phyloP scores from a whole-genome alignment of 2,329 filamentous ascomycete species.

The Phialophora verrucosa region DNA sequence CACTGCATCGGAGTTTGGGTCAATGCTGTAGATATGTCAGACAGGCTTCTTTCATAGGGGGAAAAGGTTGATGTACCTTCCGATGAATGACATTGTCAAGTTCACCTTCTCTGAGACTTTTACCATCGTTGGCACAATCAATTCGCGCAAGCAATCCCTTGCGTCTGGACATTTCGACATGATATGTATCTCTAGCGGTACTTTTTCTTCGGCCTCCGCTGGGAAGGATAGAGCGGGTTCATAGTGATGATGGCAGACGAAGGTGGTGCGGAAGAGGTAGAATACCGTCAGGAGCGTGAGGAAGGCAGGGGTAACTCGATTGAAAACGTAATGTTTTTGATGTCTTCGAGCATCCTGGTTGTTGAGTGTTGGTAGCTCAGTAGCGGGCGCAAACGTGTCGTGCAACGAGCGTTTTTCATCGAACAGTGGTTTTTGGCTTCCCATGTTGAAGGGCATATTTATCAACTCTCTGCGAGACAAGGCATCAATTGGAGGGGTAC shows the following conservation, averaged over 20 bases:
- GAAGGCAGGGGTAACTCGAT: constrained; percentile 32
- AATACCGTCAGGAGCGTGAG: constrained; percentile 31
- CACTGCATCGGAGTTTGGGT: constrained; percentile 78
- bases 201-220: constrained; percentile 42
- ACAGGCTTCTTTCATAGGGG: constrained; percentile 17
- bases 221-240: constrained; percentile 16
- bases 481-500: not conserved
- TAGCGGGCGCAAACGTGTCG: not conserved
- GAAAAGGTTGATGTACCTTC: constrained; percentile 61
- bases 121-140: constrained; percentile 88
- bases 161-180: constrained; percentile 98
- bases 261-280: constrained; percentile 29
- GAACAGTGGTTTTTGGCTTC: not conserved
- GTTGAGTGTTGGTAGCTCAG: not conserved
- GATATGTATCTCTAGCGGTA: constrained; percentile 90
- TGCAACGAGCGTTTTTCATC: constrained; percentile 6
- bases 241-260: constrained; percentile 36
- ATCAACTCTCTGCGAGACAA: not conserved
- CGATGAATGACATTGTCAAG: constrained; percentile 90
- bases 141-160: constrained; percentile 75
- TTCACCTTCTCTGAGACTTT: constrained; percentile 81
- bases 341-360: not conserved
- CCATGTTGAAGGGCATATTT: constrained; percentile 7
- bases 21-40: constrained; percentile 53
- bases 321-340: constrained; percentile 16